A percentile compares a stretch with the other conserved stretches of the same genome.
Evolutionary conservation across 768 basidiomycete species (phyloP).

Genomic region (Boletus subparvulus): DNA sequence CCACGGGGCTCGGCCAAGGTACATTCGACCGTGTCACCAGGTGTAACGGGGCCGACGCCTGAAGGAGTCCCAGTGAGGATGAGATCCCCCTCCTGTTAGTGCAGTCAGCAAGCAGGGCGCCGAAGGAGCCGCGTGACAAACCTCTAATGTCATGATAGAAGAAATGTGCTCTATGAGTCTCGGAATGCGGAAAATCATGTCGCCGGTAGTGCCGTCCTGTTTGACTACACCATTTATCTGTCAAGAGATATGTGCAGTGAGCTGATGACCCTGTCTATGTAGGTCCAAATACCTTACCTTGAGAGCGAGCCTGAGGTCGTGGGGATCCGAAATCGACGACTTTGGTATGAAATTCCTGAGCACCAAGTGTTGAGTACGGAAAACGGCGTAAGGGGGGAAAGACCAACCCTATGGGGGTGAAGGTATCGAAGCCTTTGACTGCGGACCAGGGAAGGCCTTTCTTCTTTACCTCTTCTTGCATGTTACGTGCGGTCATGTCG

Average conservation of each 20-base stretch:
- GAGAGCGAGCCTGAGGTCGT: slow-evolving; percentile 73
- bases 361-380: slow-evolving; percentile 1
- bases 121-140: slow-evolving; percentile 27
- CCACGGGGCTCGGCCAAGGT: slow-evolving; percentile 55
- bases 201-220: slow-evolving; percentile 80
- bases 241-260: not conserved
- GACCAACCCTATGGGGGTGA: slow-evolving; percentile 82
- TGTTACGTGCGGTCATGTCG: slow-evolving; percentile 94
- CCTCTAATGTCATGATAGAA: slow-evolving; percentile 97
- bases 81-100: slow-evolving; percentile 80
- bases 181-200: slow-evolving; percentile 94
- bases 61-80: slow-evolving; percentile 89
- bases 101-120: not conserved
- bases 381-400: not conserved
- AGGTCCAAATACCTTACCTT: slow-evolving; percentile 46
- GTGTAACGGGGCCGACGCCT: slow-evolving; percentile 76
- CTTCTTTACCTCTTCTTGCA: slow-evolving; percentile 91
- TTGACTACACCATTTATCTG: slow-evolving; percentile 83
- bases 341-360: slow-evolving; percentile 80
- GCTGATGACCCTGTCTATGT: not conserved
- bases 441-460: slow-evolving; percentile 97
- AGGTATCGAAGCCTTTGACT: slow-evolving; percentile 96
- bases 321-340: slow-evolving; percentile 61
- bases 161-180: slow-evolving; percentile 87
- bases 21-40: slow-evolving; percentile 81